Conservation (phyloP, 2,329 filamentous ascomycete species). For the Diaporthe australafricana region DNA sequence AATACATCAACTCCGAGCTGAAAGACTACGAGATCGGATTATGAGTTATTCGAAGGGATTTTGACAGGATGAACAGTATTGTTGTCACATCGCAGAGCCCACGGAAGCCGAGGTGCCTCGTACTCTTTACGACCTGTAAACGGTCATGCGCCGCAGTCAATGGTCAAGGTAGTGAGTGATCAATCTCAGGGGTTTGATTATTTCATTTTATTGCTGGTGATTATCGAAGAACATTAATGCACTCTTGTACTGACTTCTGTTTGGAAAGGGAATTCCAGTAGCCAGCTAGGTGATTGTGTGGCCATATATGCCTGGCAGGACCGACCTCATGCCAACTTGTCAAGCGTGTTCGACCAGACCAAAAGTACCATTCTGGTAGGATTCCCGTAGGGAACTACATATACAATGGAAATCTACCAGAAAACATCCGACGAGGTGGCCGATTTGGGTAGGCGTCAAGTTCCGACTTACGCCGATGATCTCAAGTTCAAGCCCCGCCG, state of each 20-base stretch:
- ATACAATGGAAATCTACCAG: neutral
- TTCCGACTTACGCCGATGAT: neutral
- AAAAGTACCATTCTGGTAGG: too few species aligned
- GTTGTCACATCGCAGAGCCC: too few species aligned
- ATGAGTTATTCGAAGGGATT: too few species aligned
- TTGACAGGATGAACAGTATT: too few species aligned
- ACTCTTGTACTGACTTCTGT: neutral
- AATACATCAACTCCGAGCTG: too few species aligned
- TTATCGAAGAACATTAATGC: neutral
- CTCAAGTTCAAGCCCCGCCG: neutral
- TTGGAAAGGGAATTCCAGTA: neutral
- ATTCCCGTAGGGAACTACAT: neutral
- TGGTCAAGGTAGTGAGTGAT: neutral
- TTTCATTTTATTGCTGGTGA: neutral
- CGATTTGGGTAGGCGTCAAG: conserved; percentile 1
- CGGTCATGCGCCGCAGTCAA: too few species aligned
- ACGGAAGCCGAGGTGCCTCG: too few species aligned
- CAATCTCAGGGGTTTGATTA: too few species aligned
- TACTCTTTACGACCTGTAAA: too few species aligned
- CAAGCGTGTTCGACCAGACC: neutral
- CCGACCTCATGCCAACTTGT: neutral
- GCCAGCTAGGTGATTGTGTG: too few species aligned
- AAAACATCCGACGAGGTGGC: neutral
- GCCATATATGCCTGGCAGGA: neutral
- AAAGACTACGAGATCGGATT: too few species aligned